phyloP scores from a whole-genome alignment of 306 rosid genomes.

The Boehmeria nivea region DNA sequence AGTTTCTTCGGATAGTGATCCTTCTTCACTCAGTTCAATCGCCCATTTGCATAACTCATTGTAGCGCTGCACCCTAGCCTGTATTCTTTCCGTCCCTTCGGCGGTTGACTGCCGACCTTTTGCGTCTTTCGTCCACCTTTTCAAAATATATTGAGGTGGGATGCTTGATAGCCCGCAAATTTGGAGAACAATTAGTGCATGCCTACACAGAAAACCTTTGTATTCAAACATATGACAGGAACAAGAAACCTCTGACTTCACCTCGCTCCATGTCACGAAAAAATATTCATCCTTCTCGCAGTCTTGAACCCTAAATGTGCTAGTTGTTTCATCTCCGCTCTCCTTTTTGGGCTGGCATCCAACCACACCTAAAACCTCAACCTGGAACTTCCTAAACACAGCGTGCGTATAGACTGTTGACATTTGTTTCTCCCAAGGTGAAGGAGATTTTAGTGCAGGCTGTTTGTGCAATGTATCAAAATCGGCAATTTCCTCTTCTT shows the following conservation, averaged over 20 bases:
- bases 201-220: conserved; percentile 90
- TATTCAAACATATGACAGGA: conserved; percentile 78
- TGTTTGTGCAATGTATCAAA: conserved; percentile 91
- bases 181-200: conserved; percentile 79
- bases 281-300: conserved; percentile 73
- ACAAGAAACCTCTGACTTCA: conserved; percentile 72
- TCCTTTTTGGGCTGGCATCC: conserved; percentile 81
- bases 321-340: conserved; percentile 50
- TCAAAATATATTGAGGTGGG: conserved; percentile 67
- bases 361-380: conserved; percentile 86
- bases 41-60: conserved; percentile 78
- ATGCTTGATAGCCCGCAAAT: conserved; percentile 76
- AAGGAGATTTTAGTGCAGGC: conserved; percentile 90
- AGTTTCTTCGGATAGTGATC: conserved; percentile 71
- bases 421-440: conserved; percentile 97
- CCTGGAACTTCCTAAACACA: conserved; percentile 82
- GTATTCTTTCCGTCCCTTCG: conserved; percentile 45
- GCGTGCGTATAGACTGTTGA: conserved; percentile 83
- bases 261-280: conserved; percentile 61
- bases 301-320: conserved; percentile 67
- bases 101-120: conserved; percentile 43
- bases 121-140: conserved; percentile 90
- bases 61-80: conserved; percentile 66
- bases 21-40: conserved; percentile 88
- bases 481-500: conserved; percentile 88